Evolutionary conservation across 345 rosid species (phyloP).

Genomic region (Noccaea bulbosa): DNA sequence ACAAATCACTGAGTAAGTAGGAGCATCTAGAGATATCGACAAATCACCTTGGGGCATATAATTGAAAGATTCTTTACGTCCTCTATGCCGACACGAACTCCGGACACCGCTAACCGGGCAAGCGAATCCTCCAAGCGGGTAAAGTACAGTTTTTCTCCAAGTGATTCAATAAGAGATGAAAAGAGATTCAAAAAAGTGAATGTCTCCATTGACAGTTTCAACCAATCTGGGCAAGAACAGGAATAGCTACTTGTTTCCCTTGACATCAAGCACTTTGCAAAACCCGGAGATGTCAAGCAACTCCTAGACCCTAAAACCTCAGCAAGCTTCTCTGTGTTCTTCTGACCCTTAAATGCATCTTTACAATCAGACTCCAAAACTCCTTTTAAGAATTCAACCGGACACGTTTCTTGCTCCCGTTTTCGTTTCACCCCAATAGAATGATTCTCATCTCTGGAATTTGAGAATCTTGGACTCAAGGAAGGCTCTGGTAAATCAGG

Average conservation of each 20-base stretch:
- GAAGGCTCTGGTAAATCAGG: conserved; percentile 48
- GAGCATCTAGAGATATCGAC: conserved; percentile 8
- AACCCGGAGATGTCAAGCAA: conserved; percentile 61
- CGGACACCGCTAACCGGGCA: conserved; percentile 52
- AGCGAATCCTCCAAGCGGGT: conserved; percentile 55
- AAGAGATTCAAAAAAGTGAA: conserved; percentile 69
- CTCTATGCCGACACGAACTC: conserved; percentile 53
- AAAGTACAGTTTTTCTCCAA: conserved; percentile 46
- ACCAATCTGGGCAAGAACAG: conserved; percentile 82
- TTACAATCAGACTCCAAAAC: conserved; percentile 50
- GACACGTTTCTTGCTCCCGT: conserved; percentile 46
- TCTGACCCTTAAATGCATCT: conserved; percentile 55
- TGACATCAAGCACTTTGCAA: conserved; percentile 57
- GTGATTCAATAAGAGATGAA: conserved; percentile 52
- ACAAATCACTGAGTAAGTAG: background rate
- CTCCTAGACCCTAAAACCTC: conserved; percentile 63
- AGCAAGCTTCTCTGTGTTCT: conserved; percentile 61
- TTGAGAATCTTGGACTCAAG: conserved; percentile 47
- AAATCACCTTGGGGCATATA: conserved; percentile 75
- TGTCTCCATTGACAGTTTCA: conserved; percentile 66
- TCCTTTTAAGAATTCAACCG: conserved; percentile 52
- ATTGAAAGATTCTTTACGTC: conserved; percentile 69
- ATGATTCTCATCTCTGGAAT: conserved; percentile 43
- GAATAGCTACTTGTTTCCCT: conserved; percentile 37
- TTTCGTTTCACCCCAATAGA: conserved; percentile 51